Percentiles rank a stretch among this genome's conserved stretches.
These are phyloP conservation scores for Aeminium ludgeri DNA, from an alignment of 495 filamentous ascomycete genomes.

Conservation along the genomic window DNA sequence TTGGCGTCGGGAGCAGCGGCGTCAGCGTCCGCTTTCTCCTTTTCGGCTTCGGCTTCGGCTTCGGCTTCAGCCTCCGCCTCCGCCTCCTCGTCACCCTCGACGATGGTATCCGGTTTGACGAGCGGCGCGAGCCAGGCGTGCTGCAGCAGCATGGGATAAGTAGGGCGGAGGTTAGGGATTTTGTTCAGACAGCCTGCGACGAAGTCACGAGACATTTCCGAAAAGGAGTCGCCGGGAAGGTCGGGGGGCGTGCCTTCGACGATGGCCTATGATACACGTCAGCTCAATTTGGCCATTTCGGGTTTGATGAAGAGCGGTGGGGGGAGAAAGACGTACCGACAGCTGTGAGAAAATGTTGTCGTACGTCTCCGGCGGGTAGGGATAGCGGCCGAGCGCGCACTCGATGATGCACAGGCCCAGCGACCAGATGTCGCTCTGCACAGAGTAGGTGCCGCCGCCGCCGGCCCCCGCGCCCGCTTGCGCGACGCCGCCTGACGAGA, in stretches of 20 bases:
- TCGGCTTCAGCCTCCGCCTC: conserved; percentile 28
- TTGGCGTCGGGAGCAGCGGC: not conserved
- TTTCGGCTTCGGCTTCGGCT: conserved; percentile 21
- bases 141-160: conserved; percentile 71
- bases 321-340: conserved; percentile 48
- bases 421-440: conserved; percentile 97
- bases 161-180: conserved; percentile 72
- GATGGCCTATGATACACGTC: conserved; percentile 51
- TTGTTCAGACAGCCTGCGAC: conserved; percentile 84
- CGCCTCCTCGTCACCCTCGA: conserved; percentile 52
- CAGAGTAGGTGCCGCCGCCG: conserved; percentile 76
- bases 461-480: conserved; percentile 56
- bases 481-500: conserved; percentile 68
- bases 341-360: conserved; percentile 97
- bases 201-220: conserved; percentile 67
- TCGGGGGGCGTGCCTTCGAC: conserved; percentile 88
- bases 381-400: conserved; percentile 87
- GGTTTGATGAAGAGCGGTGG: not conserved
- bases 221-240: conserved; percentile 61
- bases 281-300: conserved; percentile 5
- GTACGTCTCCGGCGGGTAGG: conserved; percentile 95
- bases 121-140: conserved; percentile 77
- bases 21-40: not conserved
- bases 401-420: conserved; percentile 90
- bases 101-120: conserved; percentile 66